phyloP scores from a whole-genome alignment of 1,139 yeast genomes.

The Saccharomyces pastorianus region DNA sequence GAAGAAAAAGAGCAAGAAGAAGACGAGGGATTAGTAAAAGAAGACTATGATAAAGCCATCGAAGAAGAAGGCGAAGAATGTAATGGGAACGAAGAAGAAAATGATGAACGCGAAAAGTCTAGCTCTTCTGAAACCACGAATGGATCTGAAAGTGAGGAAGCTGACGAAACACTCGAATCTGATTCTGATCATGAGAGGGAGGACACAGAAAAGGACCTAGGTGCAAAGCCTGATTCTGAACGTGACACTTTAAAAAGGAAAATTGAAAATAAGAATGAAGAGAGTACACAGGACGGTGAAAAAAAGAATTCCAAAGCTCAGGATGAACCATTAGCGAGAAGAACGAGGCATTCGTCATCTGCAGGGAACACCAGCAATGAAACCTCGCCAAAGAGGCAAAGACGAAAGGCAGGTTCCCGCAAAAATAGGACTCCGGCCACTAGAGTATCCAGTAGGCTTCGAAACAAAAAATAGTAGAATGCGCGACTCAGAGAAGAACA shows the following conservation, averaged over 20 bases:
- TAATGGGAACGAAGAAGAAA: constrained; percentile 8
- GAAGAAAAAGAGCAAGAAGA: constrained; percentile 8
- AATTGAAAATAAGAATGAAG: constrained; percentile 1
- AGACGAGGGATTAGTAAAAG: neutral
- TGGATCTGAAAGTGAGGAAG: constrained; percentile 6
- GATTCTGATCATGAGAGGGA: constrained; percentile 5
- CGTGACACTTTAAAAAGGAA: neutral
- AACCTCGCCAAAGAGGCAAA: constrained; percentile 18
- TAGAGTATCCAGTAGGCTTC: constrained; percentile 25
- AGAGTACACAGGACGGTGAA: constrained; percentile 1
- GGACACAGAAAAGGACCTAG: constrained; percentile 7
- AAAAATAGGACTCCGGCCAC: constrained; percentile 7
- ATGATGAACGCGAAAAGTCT: constrained; percentile 2
- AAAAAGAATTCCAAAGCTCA: constrained; percentile 12
- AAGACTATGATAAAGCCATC: constrained; percentile 1
- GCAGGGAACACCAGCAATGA: constrained; percentile 9
- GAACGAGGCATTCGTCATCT: constrained; percentile 24
- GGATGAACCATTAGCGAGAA: constrained; percentile 20
- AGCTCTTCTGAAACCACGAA: constrained; percentile 2
- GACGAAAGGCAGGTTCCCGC: constrained; percentile 9
- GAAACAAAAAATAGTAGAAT: constrained; percentile 19
- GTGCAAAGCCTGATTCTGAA: constrained; percentile 2
- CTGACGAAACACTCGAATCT: neutral
- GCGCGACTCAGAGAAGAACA: neutral
- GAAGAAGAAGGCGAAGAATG: constrained; percentile 9